Conservation (phyloP, 306 rosid genomes). For the Dryas drummondii region DNA sequence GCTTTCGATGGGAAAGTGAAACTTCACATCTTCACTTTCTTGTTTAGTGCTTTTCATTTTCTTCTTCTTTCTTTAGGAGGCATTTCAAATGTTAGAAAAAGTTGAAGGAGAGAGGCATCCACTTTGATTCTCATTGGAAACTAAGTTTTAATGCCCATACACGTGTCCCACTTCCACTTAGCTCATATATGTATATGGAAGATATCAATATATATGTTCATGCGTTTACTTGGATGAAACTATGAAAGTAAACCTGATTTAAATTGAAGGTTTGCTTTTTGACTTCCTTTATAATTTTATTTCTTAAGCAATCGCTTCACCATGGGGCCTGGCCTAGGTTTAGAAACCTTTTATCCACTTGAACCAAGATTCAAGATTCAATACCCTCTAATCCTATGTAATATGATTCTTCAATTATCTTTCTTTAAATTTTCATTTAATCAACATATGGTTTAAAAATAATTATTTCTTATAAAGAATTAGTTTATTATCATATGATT, state of each 20-base stretch:
- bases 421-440: too few relatives aligned
- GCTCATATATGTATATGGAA: not conserved
- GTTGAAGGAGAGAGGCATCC: not conserved
- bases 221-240: conserved; percentile 5
- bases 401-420: too few relatives aligned
- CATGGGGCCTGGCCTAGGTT: too few relatives aligned
- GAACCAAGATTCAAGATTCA: too few relatives aligned
- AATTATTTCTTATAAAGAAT: too few relatives aligned
- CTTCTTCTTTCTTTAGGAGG: not conserved
- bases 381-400: too few relatives aligned
- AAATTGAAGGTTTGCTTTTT: too few relatives aligned
- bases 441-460: too few relatives aligned
- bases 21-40: conserved; percentile 29
- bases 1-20: conserved; percentile 21
- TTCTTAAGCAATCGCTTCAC: too few relatives aligned
- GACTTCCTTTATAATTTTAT: too few relatives aligned
- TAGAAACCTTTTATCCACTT: too few relatives aligned
- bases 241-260: not conserved
- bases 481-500: too few relatives aligned
- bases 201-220: not conserved
- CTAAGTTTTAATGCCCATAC: not conserved
- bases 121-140: not conserved
- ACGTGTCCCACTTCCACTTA: conserved; percentile 14
- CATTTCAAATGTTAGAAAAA: conserved; percentile 14
- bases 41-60: conserved; percentile 19